Evolutionary conservation across 768 basidiomycete genomes (phyloP), one percentile per base, ranked within the genome.

Genomic region (Mycena chlorophos): DNA sequence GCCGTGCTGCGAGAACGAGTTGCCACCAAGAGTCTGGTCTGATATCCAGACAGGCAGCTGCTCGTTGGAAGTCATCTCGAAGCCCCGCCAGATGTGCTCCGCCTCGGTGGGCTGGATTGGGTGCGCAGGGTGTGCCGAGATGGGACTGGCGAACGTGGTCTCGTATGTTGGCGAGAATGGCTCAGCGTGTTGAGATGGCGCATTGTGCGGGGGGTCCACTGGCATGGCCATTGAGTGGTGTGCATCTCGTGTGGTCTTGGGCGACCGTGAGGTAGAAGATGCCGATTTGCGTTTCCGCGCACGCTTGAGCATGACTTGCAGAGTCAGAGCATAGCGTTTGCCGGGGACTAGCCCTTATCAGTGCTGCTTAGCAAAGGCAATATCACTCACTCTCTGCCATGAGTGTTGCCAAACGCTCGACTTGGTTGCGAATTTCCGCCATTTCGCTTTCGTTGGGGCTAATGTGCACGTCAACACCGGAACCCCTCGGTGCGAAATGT

Each of bases 251-350:
- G 80, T 61, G 14, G 78, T 66, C 59, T 81, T 80, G 1, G 87
- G 87, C 17, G 88, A 89, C 17, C 81, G 81, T 14, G 86, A 81
- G 17, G 73, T 68, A 28, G 85, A 84, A 13, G 76, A 71, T 1
- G 76, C 63, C 51, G 72, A 65, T 53, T 75, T 83, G 55, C 88
- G 80, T 55, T 83, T 87, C 69, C 82, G 80, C 29, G 83, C 82
- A 54, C 87, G 78, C 71, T 92, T 92, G 51, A 97, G 69, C 88
- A 96, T 96, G 38, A 95, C 74, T 60, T 92, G 89, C 19, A 98
- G 76, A 4, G 93, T 95, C 31, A 93, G 71, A 8, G 94, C 94
- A 63, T 97, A 98, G 51, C 94, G 86, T 65, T 92, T 92, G 13
- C 93, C 95, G 22, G 94, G 94, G 56, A 95, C 94, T 94, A 65